Base-by-base conservation (phyloP, 1,139 yeast species). In the Scheffersomyces lignicola region DNA sequence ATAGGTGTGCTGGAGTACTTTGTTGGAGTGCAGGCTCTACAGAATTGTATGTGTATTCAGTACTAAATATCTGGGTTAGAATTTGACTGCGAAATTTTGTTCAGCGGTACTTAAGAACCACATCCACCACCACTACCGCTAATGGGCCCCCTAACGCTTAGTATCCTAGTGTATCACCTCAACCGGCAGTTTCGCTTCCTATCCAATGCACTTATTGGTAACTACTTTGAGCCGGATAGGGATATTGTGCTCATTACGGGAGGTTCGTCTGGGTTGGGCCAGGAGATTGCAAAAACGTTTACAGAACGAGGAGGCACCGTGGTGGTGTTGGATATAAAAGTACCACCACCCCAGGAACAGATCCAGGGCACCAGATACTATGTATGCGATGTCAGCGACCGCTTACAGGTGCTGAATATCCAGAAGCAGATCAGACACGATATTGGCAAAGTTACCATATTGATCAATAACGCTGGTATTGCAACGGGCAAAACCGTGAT, bases 391-490 rank as follows among this genome's bases (percentile, higher is more conserved):
- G 84, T 89, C 7, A 68, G 90, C 32, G 59, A 75, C 38, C 42
- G 68, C 18, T 49, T 54, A 2, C 65, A 69, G 22, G 69, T 86
- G 2, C 41, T 52, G 18, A 52, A 54, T 5, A 42, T 63, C 27
- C 69, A 68, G 18, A 48, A 53, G 4, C 43, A 35, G n/a, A 73
- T 85, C 18, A 51, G 53, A 24, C 54, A 38, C n/a, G 65, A 69
- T 8, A 56, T 80, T 31, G 95, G 95, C 0, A 48, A 54, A 0
- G 81, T 83, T 1, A 75, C 88, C 0, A 69, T 87, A 2, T 61
- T 90, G 10, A 71, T 90, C 33, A 88, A 88, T 57, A 89, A 90
- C 54, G 97, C 97, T 1, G 97, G 86, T 0, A 73, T 87, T 29
- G 69, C 78, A 18, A 66, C 69, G 7, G 89, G 88, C 0, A 75